Conservation (phyloP, 164 flowering plant species). For the Stephania yunnanensis region DNA sequence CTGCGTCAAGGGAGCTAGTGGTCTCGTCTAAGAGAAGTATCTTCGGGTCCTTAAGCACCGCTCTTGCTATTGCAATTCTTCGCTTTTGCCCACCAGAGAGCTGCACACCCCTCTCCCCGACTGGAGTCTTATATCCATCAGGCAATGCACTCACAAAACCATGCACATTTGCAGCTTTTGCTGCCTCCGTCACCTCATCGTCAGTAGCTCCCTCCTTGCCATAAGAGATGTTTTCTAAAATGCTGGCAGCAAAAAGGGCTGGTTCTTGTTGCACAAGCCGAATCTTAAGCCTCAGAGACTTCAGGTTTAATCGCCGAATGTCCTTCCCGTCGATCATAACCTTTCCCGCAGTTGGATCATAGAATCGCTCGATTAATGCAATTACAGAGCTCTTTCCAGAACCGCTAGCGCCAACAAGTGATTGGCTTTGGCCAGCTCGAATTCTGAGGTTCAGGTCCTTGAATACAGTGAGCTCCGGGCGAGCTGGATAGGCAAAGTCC, state of each 20-base stretch:
- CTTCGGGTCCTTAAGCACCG: constrained; percentile 85
- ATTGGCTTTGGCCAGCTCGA: constrained; percentile 33
- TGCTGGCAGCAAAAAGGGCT: constrained; percentile 84
- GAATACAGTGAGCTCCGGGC: constrained; percentile 21
- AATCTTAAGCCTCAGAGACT: constrained; percentile 66
- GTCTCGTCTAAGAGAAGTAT: constrained; percentile 87
- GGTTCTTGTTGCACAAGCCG: constrained; percentile 98
- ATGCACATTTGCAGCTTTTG: constrained; percentile 81
- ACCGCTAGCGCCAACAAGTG: constrained; percentile 98
- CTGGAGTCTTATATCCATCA: constrained; percentile 83
- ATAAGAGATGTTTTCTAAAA: constrained; percentile 89
- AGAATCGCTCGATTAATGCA: constrained; percentile 85
- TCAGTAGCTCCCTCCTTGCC: constrained; percentile 92
- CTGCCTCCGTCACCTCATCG: constrained; percentile 86
- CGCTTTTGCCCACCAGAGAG: constrained; percentile 98
- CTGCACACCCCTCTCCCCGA: constrained; percentile 96
- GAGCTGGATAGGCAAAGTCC: constrained; percentile 25
- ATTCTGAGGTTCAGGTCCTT: constrained; percentile 23
- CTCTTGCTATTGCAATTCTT: constrained; percentile 92
- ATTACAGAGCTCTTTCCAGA: constrained; percentile 96
- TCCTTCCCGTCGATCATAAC: constrained; percentile 95
- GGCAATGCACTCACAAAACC: constrained; percentile 87
- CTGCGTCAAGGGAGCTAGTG: constrained; percentile 93
- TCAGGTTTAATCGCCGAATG: constrained; percentile 64
- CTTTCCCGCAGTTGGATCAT: constrained; percentile 81